A percentile compares a stretch with the other conserved stretches of the same genome.
Conservation (phyloP, 2,329 filamentous ascomycete species). For the Coleophoma eucalyptorum region DNA sequence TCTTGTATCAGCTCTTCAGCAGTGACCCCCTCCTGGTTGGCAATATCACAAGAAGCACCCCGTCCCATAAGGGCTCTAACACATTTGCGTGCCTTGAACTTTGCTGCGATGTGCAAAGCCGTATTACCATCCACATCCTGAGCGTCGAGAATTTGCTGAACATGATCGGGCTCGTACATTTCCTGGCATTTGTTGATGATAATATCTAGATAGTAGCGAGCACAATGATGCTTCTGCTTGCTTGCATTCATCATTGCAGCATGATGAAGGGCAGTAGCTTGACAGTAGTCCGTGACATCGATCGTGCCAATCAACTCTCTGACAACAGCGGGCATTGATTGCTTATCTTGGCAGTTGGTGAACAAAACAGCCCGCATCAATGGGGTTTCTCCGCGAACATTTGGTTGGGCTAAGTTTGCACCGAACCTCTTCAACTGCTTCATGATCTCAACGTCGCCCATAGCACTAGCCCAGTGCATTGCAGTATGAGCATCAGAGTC, state of each 20-base stretch:
- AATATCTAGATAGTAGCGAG: conserved; percentile 89
- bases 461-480: conserved; percentile 94
- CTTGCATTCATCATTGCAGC: conserved; percentile 86
- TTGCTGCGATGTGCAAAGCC: conserved; percentile 69
- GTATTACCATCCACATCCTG: conserved; percentile 89
- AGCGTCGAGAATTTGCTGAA: conserved; percentile 75
- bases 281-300: conserved; percentile 72
- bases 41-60: conserved; percentile 78
- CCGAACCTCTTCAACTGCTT: conserved; percentile 80
- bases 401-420: conserved; percentile 68
- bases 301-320: conserved; percentile 81
- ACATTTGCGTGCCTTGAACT: conserved; percentile 84
- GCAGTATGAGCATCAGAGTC: conserved; percentile 91
- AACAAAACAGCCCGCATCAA: conserved; percentile 94
- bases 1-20: conserved; percentile 81
- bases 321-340: conserved; percentile 81
- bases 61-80: conserved; percentile 76
- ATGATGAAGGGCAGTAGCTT: conserved; percentile 90
- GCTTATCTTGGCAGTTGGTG: conserved; percentile 94
- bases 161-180: conserved; percentile 67
- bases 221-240: conserved; percentile 78
- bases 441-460: conserved; percentile 93
- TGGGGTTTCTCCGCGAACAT: conserved; percentile 77
- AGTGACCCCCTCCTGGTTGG: conserved; percentile 76
- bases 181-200: conserved; percentile 85